These are phyloP conservation scores for Monosporascus sp. DNA, from an alignment of 2,329 filamentous ascomycete species.

Conservation along the genomic window DNA sequence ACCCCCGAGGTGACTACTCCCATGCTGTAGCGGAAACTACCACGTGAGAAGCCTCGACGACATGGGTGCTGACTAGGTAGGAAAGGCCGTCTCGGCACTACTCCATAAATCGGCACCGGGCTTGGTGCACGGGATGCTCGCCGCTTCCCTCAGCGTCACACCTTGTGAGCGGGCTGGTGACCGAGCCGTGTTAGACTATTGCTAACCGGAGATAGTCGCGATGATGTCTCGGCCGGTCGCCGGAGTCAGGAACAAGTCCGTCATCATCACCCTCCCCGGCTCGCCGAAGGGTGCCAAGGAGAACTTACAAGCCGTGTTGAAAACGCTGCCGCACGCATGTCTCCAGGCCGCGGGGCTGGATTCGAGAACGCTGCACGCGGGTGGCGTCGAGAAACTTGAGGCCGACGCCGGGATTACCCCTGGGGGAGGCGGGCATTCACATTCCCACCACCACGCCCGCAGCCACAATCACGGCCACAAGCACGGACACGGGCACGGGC, in stretches of 20 bases:
- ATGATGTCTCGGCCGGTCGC: conserved; percentile 95
- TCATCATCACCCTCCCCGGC: conserved; percentile 86
- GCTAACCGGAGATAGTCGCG: conserved; percentile 57
- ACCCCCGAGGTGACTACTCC: conserved; percentile 69
- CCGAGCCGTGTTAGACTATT: background rate
- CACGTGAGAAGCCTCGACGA: background rate
- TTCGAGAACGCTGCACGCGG: conserved; percentile 72
- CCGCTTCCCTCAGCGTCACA: conserved; percentile 76
- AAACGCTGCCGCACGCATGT: conserved; percentile 93
- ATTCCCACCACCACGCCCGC: conserved; percentile 37
- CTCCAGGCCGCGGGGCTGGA: conserved; percentile 78
- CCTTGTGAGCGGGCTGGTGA: conserved; percentile 60
- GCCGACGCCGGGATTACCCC: conserved; percentile 64
- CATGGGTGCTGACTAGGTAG: conserved; percentile 7
- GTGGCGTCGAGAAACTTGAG: conserved; percentile 79
- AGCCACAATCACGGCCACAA: conserved; percentile 42
- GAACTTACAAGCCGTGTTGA: conserved; percentile 83
- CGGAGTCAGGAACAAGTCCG: conserved; percentile 71
- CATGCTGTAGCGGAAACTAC: background rate
- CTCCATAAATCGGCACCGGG: conserved; percentile 84
- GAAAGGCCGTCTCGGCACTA: conserved; percentile 68
- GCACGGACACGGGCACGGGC: conserved; percentile 38
- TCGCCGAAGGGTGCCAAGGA: conserved; percentile 94
- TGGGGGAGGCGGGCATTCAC: conserved; percentile 17
- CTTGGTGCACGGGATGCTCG: conserved; percentile 90